Percentiles rank a stretch among this genome's conserved stretches.
Conservation (phyloP, 179 eudicot species). For the Amaranthus tricolor region DNA sequence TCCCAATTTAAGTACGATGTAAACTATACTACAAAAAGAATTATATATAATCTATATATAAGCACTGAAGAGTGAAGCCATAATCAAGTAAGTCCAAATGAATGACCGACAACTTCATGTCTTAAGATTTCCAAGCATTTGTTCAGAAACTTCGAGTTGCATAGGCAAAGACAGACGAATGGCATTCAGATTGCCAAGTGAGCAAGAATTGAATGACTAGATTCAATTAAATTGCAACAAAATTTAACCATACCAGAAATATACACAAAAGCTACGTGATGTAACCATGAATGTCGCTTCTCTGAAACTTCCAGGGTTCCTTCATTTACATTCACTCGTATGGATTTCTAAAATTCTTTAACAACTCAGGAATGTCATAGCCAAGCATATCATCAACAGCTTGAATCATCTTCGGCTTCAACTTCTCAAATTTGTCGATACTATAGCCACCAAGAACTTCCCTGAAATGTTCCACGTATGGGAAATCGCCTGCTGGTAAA, state of each 20-base stretch:
- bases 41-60: neutral
- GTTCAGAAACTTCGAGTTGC: neutral
- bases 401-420: conserved; percentile 93
- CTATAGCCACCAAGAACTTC: conserved; percentile 59
- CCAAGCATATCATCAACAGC: conserved; percentile 93
- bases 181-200: conserved; percentile 11
- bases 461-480: conserved; percentile 70
- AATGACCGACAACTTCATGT: neutral
- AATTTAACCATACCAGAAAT: conserved; percentile 13
- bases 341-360: conserved; percentile 81
- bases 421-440: conserved; percentile 86
- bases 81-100: neutral
- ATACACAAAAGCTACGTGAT: conserved; percentile 19
- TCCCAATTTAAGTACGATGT: neutral
- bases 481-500: conserved; percentile 89
- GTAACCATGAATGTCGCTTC: conserved; percentile 1
- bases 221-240: neutral
- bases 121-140: conserved; percentile 2
- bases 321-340: conserved; percentile 41
- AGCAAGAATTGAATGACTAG: conserved; percentile 9
- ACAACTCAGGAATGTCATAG: conserved; percentile 82
- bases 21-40: neutral
- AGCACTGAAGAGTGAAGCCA: neutral
- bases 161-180: neutral
- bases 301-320: neutral